Conservation (phyloP, 768 basidiomycete genomes). For the Exsudoporus frostii region DNA sequence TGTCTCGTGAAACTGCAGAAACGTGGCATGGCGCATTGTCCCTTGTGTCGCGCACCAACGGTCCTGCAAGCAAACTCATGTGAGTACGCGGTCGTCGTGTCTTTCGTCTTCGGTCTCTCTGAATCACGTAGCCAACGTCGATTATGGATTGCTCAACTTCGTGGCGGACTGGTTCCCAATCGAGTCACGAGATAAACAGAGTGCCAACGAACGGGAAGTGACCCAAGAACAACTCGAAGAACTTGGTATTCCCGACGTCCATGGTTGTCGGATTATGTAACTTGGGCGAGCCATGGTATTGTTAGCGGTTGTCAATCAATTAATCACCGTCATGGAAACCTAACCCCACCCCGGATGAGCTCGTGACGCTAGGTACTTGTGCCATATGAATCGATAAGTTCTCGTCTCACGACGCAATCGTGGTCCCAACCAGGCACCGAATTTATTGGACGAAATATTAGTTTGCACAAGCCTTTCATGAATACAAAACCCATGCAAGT, state of each 20-base stretch:
- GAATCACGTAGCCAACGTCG: conserved; percentile 59
- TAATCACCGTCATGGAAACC: background rate
- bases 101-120: background rate
- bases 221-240: conserved; percentile 64
- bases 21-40: conserved; percentile 69
- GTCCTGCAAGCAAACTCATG: conserved; percentile 76
- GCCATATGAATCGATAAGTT: background rate
- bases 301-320: too few relatives aligned
- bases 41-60: conserved; percentile 76
- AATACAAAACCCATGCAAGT: background rate
- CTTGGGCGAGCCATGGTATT: background rate
- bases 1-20: conserved; percentile 92
- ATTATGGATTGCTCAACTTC: conserved; percentile 76
- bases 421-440: background rate
- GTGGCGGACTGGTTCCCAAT: conserved; percentile 92
- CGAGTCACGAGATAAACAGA: conserved; percentile 72
- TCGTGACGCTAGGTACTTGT: background rate
- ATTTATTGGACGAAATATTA: background rate
- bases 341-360: background rate
- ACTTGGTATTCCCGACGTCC: conserved; percentile 45
- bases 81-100: conserved; percentile 36
- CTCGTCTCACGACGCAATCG: background rate
- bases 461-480: background rate
- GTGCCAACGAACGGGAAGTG: conserved; percentile 73
- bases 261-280: conserved; percentile 44